Evolutionary conservation across 1,284 basidiomycete genomes (phyloP).

Genomic region (Ceratobasidium sp.): DNA sequence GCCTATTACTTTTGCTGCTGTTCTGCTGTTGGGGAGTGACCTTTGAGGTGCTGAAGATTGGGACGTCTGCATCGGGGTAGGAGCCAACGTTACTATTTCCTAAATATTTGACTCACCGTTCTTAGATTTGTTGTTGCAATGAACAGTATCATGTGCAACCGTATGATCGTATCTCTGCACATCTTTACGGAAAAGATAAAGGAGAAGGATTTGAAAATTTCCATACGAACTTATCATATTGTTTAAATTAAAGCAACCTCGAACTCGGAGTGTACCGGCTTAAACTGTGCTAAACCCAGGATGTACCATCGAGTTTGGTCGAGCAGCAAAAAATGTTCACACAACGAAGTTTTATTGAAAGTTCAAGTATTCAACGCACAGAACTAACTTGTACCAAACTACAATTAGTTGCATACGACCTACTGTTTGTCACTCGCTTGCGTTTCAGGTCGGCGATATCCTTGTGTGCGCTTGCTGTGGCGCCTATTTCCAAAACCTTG

Average conservation of each 20-base stretch:
- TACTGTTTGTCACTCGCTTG: no score
- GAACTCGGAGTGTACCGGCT: no score
- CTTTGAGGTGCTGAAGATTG: background rate
- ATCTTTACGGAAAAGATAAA: constrained; percentile 11
- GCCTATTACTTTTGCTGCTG: background rate
- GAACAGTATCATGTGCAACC: constrained; percentile 23
- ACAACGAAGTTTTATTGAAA: background rate
- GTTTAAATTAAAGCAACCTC: background rate
- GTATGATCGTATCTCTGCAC: constrained; percentile 17
- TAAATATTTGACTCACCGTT: background rate
- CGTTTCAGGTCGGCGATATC: no score
- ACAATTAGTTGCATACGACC: no score
- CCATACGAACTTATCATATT: background rate
- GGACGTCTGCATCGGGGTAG: constrained; percentile 16
- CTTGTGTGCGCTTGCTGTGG: no score
- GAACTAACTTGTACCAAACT: no score
- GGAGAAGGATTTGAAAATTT: background rate
- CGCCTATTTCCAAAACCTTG: no score
- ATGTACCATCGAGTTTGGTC: no score
- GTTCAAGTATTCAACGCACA: no score
- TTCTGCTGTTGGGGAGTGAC: constrained; percentile 3
- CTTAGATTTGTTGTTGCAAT: constrained; percentile 11
- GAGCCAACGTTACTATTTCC: background rate
- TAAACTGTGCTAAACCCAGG: no score
- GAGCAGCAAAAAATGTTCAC: background rate